Evolutionary conservation across 2,329 filamentous ascomycete species (phyloP).

Genomic region (Ceratocystis destructans): DNA sequence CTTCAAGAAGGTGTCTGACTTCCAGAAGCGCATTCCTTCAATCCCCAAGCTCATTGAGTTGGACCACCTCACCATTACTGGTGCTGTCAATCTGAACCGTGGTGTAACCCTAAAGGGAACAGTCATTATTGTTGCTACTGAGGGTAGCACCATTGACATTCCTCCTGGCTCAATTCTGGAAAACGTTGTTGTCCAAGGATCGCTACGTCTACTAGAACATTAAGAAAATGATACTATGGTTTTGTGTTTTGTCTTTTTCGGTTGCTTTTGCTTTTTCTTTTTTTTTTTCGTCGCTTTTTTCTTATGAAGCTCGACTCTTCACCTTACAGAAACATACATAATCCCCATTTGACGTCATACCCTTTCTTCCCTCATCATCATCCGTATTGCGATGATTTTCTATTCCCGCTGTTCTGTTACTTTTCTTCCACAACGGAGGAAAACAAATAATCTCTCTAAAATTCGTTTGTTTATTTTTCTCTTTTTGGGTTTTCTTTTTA

Average conservation of each 20-base stretch:
- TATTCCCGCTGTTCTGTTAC: neutral
- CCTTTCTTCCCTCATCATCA: neutral
- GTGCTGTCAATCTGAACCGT: conserved; percentile 89
- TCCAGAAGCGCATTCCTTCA: conserved; percentile 73
- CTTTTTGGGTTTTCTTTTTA: neutral
- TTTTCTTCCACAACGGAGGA: neutral
- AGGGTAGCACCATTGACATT: conserved; percentile 95
- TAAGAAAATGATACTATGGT: conserved; percentile 26
- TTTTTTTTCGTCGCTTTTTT: neutral
- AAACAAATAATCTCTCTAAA: neutral
- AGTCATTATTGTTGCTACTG: conserved; percentile 96
- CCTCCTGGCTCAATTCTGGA: conserved; percentile 93
- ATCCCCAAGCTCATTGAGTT: conserved; percentile 87
- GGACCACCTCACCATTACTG: conserved; percentile 93
- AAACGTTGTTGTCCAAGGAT: conserved; percentile 98
- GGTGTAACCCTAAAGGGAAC: conserved; percentile 95
- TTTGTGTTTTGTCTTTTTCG: neutral
- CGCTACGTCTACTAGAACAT: conserved; percentile 61
- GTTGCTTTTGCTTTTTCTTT: neutral
- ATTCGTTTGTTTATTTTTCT: neutral
- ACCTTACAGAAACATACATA: conserved; percentile 1
- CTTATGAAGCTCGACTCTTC: neutral
- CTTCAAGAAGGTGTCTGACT: conserved; percentile 99
- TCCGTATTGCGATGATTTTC: neutral
- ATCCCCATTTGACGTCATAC: neutral